Conservation (phyloP, 1,284 basidiomycete species). For the Ceratobasidium sp. region DNA sequence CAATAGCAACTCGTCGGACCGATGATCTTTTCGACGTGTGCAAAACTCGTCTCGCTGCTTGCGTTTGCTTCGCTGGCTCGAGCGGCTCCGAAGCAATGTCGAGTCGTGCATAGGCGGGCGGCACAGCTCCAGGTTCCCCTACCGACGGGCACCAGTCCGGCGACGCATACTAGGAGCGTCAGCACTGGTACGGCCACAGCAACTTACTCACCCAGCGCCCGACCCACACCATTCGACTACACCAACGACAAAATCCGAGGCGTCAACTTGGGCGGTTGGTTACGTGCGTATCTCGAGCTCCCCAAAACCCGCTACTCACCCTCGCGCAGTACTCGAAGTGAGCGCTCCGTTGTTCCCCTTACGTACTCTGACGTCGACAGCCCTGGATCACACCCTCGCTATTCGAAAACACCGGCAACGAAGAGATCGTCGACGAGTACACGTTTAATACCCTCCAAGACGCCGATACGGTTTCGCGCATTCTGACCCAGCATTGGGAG, state of each 20-base stretch:
- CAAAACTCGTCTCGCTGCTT: background rate
- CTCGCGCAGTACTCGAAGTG: slow-evolving; percentile 6
- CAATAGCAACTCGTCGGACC: too few relatives aligned
- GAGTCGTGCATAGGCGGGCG: slow-evolving; percentile 7
- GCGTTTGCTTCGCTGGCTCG: background rate
- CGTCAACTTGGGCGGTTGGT: slow-evolving; percentile 24
- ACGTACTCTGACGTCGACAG: slow-evolving; percentile 47
- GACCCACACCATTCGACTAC: slow-evolving; percentile 17
- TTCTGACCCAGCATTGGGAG: slow-evolving; percentile 68
- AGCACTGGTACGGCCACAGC: background rate
- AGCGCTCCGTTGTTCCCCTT: background rate
- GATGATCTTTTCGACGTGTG: background rate
- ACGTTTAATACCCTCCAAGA: slow-evolving; percentile 68
- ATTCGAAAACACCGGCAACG: slow-evolving; percentile 67
- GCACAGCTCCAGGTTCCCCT: background rate
- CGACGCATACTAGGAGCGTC: background rate
- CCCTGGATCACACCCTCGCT: slow-evolving; percentile 79
- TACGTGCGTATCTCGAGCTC: background rate
- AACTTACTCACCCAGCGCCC: background rate
- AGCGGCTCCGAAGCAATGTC: slow-evolving; percentile 19
- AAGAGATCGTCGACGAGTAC: slow-evolving; percentile 69
- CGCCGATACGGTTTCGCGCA: slow-evolving; percentile 53
- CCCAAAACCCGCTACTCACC: background rate
- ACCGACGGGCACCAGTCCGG: background rate
- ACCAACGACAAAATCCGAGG: slow-evolving; percentile 17